Evolutionary conservation across 176 grass and related monocot genomes (phyloP), one percentile per base, ranked within the genome.

Genomic region (Oryza longistaminata): DNA sequence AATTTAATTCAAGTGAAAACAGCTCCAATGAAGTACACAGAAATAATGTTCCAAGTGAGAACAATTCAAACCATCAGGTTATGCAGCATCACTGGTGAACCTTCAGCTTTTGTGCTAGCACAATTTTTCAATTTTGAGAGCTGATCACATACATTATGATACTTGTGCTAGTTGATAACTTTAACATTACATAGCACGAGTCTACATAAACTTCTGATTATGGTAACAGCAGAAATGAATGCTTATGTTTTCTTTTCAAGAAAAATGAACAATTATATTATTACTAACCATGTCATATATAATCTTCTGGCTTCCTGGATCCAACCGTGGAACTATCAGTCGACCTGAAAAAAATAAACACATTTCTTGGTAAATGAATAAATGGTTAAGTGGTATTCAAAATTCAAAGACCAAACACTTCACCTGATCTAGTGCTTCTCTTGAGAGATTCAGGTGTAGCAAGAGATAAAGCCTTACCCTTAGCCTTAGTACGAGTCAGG

Each of bases 281-380:
- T 82, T 68, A 76, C 85, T 82, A 48, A 87, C 85, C 64, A 13
- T 12, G 37, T 34, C 70, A 68, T 87, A 87, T 16, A 68, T 53
- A 67, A 87, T 87, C 39, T 69, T 76, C 46, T 87, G 85, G 64
- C 48, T 58, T 82, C 46, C 85, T 61, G 78, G 78, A 62, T 87
- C 85, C 78, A 87, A 76, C 16, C 45, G 8, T 69, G 85, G 78
- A 76, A 87, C 78, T 69, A 87, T 87, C 35, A 87, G 14, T 81
- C 85, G 64, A 60, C 78, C 78, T 87, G 85, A 87, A 82, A 69
- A 69, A 35, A 22, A 40, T 40, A 40, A 7, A 40, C 39, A 40
- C 37, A 27, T 69, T 48, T 79, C 34, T 34, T 87, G 15, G 71
- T 75, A 68, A 87, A 68, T 52, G 26, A 44, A 68, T 68, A 61